A percentile compares a stretch with the other conserved stretches of the same genome.
Conservation (phyloP, 2,329 filamentous ascomycete genomes). For the Arthrobotrys sinensis region DNA sequence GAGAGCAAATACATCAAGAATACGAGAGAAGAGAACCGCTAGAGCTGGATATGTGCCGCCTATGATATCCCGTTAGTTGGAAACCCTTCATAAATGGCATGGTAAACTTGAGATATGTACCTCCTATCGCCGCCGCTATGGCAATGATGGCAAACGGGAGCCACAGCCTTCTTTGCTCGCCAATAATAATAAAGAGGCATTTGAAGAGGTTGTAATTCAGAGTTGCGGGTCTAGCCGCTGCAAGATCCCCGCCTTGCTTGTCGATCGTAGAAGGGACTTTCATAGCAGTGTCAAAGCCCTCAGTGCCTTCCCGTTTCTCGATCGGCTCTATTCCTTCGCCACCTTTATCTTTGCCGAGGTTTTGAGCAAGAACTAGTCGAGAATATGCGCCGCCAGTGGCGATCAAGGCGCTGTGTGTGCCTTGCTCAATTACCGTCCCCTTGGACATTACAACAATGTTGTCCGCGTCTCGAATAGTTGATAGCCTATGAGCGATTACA, state of each 20-base stretch:
- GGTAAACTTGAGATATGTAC: constrained; percentile 1
- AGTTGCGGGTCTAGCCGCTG: constrained; percentile 62
- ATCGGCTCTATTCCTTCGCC: not conserved
- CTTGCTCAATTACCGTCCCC: constrained; percentile 61
- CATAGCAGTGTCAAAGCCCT: not conserved
- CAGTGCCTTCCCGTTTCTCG: not conserved
- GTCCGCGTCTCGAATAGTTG: constrained; percentile 54
- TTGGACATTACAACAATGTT: constrained; percentile 60
- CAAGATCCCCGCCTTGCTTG: not conserved
- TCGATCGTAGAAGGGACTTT: not conserved
- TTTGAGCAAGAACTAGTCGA: constrained; percentile 63
- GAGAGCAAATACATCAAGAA: constrained; percentile 71
- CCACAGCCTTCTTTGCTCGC: constrained; percentile 73
- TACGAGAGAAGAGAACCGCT: constrained; percentile 73
- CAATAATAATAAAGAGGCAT: constrained; percentile 74
- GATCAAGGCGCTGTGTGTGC: constrained; percentile 65
- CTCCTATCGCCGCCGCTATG: constrained; percentile 63
- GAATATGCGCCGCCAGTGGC: constrained; percentile 64
- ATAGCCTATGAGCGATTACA: constrained; percentile 75
- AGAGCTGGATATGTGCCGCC: constrained; percentile 70
- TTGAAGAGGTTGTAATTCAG: constrained; percentile 67
- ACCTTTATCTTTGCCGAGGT: constrained; percentile 42
- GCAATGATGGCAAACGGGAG: constrained; percentile 72
- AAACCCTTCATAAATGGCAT: not conserved
- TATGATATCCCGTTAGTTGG: not conserved